Evolutionary conservation across 2,329 filamentous ascomycete genomes (phyloP), one percentile per base, ranked within the genome.

Genomic region (Penicillium capsulatum): DNA sequence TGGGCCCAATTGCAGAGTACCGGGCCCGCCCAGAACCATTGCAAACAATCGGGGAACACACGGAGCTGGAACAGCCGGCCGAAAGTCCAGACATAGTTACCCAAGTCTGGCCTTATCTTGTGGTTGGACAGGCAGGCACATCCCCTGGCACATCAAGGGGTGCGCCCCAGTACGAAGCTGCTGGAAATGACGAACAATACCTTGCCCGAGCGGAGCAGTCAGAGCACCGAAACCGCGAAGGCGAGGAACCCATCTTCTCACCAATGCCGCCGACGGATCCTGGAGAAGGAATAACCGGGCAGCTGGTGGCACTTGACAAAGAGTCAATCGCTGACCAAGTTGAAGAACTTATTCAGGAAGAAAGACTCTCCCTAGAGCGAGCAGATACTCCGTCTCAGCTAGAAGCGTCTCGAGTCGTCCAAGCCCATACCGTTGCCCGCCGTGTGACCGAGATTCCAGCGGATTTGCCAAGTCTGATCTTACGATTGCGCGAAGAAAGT

Each of bases 281-380:
- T 38, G 27, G 13, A 37, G 38, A 42, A 36, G 34, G 39, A 34
- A 42, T 37, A 42, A 33, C 13, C 11, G 34, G 39, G 20, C 14
- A 42, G 39, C 34, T 27, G 31, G 14, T 42, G 39, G 31, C 34
- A 37, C 34, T 31, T 11, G 29, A 31, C 24, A 40, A 16, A 39
- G 35, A 36, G 41, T 32, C 31, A 34, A 44, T 39, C 41, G 31
- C 41, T 16, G 41, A 36, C 19, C 31, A 34, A 26, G 41, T 34
- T 44, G 41, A 44, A 34, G 33, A 42, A 42, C 33, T 40, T 39
- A 31, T 36, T 29, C 39, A 31, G 27, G 39, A 36, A 42, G 39
- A 36, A 14, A 26, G 32, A 42, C 26, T 26, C 22, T 31, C 39
- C 9, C 41, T 17, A 33, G 41, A 38, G 31, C 41, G 26, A 28